Evolutionary conservation across 129 eudicot species (phyloP).

Genomic region (Flaveria sonorensis): DNA sequence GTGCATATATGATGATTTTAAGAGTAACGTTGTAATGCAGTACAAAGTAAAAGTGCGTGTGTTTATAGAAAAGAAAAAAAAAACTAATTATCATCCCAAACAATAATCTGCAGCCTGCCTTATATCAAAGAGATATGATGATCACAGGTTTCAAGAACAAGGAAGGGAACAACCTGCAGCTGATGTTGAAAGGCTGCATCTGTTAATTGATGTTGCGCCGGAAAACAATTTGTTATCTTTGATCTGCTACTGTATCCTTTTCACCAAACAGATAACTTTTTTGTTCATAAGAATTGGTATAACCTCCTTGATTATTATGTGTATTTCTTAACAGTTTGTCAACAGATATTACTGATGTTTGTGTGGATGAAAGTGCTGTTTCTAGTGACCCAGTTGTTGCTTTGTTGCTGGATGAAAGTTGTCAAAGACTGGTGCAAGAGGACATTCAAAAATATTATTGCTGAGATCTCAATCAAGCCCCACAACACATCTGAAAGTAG

Average conservation of each 20-base stretch:
- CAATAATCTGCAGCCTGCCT: background rate
- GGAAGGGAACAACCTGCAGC: constrained; percentile 59
- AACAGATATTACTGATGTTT: constrained; percentile 94
- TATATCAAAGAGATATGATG: constrained; percentile 57
- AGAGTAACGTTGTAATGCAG: no score
- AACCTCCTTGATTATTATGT: background rate
- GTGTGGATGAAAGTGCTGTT: constrained; percentile 98
- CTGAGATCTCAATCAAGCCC: constrained; percentile 65
- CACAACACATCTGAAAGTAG: constrained; percentile 85
- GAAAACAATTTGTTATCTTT: constrained; percentile 83
- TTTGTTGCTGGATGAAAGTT: constrained; percentile 89
- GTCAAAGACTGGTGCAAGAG: constrained; percentile 33
- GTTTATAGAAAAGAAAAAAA: no score
- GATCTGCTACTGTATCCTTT: constrained; percentile 93
- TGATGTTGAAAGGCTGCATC: constrained; percentile 74
- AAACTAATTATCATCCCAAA: no score
- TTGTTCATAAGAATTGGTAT: background rate
- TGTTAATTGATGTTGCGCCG: constrained; percentile 79
- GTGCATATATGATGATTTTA: no score
- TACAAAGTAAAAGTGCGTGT: no score
- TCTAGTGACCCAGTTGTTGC: constrained; percentile 94
- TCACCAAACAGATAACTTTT: background rate
- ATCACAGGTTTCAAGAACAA: constrained; percentile 68
- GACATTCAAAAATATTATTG: background rate
- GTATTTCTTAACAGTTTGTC: constrained; percentile 52